Evolutionary conservation across 2,329 filamentous ascomycete species (phyloP).

Genomic region (Penicillium glabrum): DNA sequence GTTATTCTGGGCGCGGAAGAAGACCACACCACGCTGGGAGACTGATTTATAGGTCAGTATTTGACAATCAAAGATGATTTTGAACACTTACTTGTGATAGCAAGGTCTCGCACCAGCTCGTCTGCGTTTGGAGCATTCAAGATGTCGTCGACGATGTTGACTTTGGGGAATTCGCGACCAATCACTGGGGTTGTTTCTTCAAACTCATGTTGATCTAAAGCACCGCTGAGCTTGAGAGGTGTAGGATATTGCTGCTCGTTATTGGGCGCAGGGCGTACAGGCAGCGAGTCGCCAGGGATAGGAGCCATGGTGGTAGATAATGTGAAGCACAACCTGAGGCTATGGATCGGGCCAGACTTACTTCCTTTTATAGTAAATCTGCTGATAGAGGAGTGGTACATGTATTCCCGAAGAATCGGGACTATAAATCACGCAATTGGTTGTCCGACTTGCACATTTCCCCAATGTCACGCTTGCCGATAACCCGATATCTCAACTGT

Average conservation of each 20-base stretch:
- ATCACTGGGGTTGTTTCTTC: conserved; percentile 46
- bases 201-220: conserved; percentile 40
- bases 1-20: conserved; percentile 65
- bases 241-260: conserved; percentile 12
- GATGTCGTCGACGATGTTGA: conserved; percentile 50
- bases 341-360: not conserved
- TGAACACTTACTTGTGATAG: conserved; percentile 59
- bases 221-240: conserved; percentile 34
- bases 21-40: conserved; percentile 68
- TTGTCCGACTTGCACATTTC: not conserved
- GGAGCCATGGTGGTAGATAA: conserved; percentile 8
- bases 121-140: conserved; percentile 63
- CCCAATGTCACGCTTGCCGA: not conserved
- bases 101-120: conserved; percentile 64
- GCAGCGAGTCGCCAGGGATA: conserved; percentile 3
- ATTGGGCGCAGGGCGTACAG: conserved; percentile 7
- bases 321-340: not conserved
- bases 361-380: not conserved
- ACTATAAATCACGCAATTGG: conserved; percentile 1
- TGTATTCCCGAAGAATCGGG: not conserved
- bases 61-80: not conserved
- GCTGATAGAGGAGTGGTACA: not conserved
- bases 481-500: not conserved
- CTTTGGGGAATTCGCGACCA: conserved; percentile 41
- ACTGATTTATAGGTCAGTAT: conserved; percentile 44